These are phyloP conservation scores for Lachnellula subtilissima DNA, from an alignment of 2,329 filamentous ascomycete genomes.

Conservation along the genomic window DNA sequence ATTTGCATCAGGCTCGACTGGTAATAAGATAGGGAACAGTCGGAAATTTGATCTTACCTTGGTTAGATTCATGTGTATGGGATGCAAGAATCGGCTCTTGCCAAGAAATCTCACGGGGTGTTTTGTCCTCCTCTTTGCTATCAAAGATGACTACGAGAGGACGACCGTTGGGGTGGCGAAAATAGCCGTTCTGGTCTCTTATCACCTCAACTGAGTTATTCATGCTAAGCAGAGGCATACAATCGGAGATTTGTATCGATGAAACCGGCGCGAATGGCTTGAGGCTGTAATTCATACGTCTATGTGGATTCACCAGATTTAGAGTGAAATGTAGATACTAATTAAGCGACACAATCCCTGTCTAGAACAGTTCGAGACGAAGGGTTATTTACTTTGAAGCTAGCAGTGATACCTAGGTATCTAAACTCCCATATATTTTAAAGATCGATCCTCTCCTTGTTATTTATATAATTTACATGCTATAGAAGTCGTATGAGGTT, in stretches of 20 bases:
- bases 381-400: no score
- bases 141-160: conserved; percentile 7
- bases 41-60: background rate
- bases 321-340: no score
- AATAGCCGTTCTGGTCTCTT: conserved; percentile 2
- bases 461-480: no score
- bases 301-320: no score
- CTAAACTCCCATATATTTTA: no score
- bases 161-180: background rate
- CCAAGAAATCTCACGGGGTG: background rate
- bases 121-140: background rate
- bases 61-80: background rate
- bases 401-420: no score
- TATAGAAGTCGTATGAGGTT: no score
- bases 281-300: no score
- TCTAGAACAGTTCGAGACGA: no score
- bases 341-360: no score
- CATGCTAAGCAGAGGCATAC: background rate
- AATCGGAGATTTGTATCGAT: background rate
- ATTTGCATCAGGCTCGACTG: background rate
- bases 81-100: conserved; percentile 1
- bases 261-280: no score
- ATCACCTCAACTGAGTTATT: background rate
- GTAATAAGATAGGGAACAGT: background rate
- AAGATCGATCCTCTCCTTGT: no score